phyloP scores from a whole-genome alignment of 345 rosid species.

The Raphanus raphanistrum region DNA sequence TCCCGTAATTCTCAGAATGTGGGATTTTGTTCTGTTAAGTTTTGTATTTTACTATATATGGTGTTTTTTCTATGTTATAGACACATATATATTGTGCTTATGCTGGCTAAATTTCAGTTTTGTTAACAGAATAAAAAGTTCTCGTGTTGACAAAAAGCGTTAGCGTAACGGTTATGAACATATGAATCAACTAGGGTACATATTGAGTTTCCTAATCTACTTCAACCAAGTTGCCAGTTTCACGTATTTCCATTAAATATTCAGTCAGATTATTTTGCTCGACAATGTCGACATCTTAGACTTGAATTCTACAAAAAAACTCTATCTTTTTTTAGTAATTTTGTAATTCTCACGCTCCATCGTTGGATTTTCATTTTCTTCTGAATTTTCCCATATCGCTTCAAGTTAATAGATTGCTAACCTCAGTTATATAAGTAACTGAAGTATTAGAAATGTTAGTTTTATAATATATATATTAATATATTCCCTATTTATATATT shows the following conservation, averaged over 20 bases:
- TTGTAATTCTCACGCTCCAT: background rate
- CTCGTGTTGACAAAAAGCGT: background rate
- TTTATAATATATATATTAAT: too few relatives aligned
- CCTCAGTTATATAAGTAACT: background rate
- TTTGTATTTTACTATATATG: background rate
- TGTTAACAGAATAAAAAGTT: background rate
- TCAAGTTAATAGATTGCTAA: background rate
- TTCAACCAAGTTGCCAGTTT: conserved; percentile 1
- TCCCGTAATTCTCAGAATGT: too few relatives aligned
- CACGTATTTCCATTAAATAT: background rate
- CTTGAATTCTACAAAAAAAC: background rate
- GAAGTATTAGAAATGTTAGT: background rate
- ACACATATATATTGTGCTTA: background rate
- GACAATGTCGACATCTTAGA: conserved; percentile 1
- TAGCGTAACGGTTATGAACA: background rate
- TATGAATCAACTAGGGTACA: background rate
- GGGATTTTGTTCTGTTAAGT: background rate
- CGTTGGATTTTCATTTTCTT: background rate
- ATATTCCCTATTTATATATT: too few relatives aligned
- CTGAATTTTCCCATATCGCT: background rate
- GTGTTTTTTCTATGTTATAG: background rate
- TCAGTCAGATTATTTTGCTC: background rate
- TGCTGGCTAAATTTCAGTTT: conserved; percentile 6
- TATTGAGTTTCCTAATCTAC: conserved; percentile 5
- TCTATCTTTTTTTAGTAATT: background rate